Evolutionary conservation across 2,329 filamentous ascomycete species (phyloP).

Genomic region (Mariannaea sp.): DNA sequence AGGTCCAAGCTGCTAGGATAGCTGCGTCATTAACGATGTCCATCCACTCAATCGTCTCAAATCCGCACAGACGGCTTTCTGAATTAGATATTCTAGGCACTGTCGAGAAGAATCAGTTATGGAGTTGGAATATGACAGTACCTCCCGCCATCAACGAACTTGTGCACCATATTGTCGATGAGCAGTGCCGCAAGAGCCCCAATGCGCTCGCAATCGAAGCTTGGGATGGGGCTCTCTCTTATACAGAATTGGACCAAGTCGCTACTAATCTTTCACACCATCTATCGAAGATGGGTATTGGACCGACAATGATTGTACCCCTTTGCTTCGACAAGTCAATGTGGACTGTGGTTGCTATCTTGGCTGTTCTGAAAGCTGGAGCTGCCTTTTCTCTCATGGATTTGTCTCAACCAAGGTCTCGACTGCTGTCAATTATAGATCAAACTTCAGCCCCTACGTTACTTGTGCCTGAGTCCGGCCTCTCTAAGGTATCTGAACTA

Average conservation of each 20-base stretch:
- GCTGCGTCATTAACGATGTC: background rate
- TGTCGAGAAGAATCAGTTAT: slow-evolving; percentile 12
- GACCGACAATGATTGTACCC: slow-evolving; percentile 28
- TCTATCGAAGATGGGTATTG: slow-evolving; percentile 40
- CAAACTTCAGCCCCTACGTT: background rate
- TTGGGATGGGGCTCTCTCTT: slow-evolving; percentile 44
- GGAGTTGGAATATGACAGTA: slow-evolving; percentile 19
- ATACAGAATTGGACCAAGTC: slow-evolving; percentile 45
- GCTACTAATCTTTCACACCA: slow-evolving; percentile 48
- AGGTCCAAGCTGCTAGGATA: background rate
- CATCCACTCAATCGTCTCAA: background rate
- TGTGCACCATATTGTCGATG: slow-evolving; percentile 26
- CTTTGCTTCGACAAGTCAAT: slow-evolving; percentile 34
- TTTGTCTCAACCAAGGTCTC: slow-evolving; percentile 10
- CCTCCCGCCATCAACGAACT: slow-evolving; percentile 25
- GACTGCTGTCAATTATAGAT: background rate
- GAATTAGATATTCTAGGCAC: background rate
- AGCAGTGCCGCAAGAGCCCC: slow-evolving; percentile 20
- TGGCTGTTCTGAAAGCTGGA: slow-evolving; percentile 35
- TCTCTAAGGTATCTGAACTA: background rate
- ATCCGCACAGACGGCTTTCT: background rate
- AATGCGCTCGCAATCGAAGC: slow-evolving; percentile 28
- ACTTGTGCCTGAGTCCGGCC: background rate
- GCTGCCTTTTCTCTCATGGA: slow-evolving; percentile 28
- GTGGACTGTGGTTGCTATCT: slow-evolving; percentile 30